phyloP scores from a whole-genome alignment of 192 early-diverging fungal genomes.

The Oehlia diaphana region DNA sequence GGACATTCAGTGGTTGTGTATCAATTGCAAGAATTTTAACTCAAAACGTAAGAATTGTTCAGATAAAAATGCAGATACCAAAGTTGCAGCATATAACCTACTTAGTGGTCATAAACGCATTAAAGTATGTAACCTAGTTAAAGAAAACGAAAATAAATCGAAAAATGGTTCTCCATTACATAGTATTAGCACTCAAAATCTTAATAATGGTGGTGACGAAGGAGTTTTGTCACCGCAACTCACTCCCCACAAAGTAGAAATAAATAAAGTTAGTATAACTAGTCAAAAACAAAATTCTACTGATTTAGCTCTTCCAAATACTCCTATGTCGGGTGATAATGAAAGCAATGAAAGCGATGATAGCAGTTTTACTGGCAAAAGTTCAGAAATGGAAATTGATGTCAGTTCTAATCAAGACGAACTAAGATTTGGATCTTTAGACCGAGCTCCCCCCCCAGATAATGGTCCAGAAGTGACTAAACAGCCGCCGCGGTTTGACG shows the following conservation, averaged over 20 bases:
- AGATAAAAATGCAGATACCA: not conserved
- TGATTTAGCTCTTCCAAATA: not conserved
- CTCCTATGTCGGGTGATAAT: not conserved
- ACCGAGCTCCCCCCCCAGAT: constrained; percentile 14
- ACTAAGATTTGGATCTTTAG: not conserved
- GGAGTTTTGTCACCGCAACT: not conserved
- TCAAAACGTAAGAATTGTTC: constrained; percentile 1
- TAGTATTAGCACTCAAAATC: constrained; percentile 2
- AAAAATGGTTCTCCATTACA: not conserved
- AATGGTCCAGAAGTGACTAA: constrained; percentile 18
- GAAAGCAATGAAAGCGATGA: constrained; percentile 10
- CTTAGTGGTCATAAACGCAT: constrained; percentile 8
- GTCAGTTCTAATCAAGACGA: not conserved
- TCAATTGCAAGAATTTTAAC: not conserved
- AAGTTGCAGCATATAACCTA: not conserved
- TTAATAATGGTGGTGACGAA: not conserved
- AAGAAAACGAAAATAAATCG: not conserved
- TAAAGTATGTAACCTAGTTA: not conserved
- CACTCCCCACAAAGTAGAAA: not conserved
- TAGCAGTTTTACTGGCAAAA: not conserved
- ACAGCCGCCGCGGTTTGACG: constrained; percentile 23
- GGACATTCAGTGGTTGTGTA: constrained; percentile 1
- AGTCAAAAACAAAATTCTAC: not conserved
- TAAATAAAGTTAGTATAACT: not conserved
- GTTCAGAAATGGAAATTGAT: constrained; percentile 2